Evolutionary conservation across 2,329 filamentous ascomycete species (phyloP).

Genomic region (Phoma herbarum): DNA sequence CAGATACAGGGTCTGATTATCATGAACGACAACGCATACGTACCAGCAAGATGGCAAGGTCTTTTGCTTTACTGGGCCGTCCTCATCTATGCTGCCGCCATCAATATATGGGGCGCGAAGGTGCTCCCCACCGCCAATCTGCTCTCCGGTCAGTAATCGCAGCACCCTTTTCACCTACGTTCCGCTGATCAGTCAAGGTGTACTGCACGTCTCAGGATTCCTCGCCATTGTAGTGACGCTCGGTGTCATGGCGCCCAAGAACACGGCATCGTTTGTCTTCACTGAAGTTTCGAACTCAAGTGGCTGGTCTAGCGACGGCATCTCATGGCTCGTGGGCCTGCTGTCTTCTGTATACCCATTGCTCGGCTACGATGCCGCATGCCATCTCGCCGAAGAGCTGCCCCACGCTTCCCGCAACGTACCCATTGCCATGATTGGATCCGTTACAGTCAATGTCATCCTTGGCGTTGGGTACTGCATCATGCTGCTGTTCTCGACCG

Average conservation of each 20-base stretch:
- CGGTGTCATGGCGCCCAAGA: slow-evolving; percentile 32
- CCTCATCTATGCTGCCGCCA: slow-evolving; percentile 47
- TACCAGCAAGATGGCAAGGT: slow-evolving; percentile 56
- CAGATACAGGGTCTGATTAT: slow-evolving; percentile 57
- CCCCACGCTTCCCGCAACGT: slow-evolving; percentile 38
- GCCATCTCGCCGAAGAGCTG: slow-evolving; percentile 52
- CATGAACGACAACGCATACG: slow-evolving; percentile 54
- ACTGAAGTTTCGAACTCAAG: slow-evolving; percentile 29
- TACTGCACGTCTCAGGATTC: slow-evolving; percentile 30
- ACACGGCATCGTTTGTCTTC: slow-evolving; percentile 32
- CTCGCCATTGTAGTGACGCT: slow-evolving; percentile 30
- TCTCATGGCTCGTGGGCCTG: slow-evolving; percentile 39
- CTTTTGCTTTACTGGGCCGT: slow-evolving; percentile 60
- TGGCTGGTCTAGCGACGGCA: slow-evolving; percentile 32
- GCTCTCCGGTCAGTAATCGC: slow-evolving; percentile 22
- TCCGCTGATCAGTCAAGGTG: slow-evolving; percentile 24
- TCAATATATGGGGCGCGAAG: slow-evolving; percentile 57
- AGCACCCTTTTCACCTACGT: too few species aligned
- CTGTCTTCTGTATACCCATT: slow-evolving; percentile 35
- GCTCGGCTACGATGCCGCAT: slow-evolving; percentile 53
- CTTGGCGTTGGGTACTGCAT: slow-evolving; percentile 57
- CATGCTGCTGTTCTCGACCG: slow-evolving; percentile 57
- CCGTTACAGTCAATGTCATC: slow-evolving; percentile 55
- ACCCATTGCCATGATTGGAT: slow-evolving; percentile 47
- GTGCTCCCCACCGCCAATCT: slow-evolving; percentile 52